These are phyloP conservation scores for Cutaneotrichosporon sp. DNA, from an alignment of 1,284 basidiomycete species.

Conservation along the genomic window DNA sequence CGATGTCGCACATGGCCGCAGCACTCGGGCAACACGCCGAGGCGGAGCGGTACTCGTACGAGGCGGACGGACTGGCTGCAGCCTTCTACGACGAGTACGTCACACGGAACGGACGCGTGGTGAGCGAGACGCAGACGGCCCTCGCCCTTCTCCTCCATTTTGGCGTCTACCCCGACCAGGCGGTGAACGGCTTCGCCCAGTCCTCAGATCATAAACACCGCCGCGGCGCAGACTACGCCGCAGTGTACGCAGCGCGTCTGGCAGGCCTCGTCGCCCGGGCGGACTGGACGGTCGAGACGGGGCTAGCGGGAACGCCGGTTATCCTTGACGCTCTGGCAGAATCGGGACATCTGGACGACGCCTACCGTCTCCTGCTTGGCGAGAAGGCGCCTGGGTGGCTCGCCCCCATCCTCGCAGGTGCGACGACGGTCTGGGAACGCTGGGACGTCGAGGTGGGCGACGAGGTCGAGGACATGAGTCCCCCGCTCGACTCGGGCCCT, in stretches of 20 bases:
- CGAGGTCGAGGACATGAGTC: no score
- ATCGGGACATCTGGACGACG: conserved; percentile 22
- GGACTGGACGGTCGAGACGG: conserved; percentile 33
- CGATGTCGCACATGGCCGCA: conserved; percentile 23
- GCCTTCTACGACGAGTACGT: conserved; percentile 32
- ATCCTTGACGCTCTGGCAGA: conserved; percentile 27
- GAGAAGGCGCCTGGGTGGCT: conserved; percentile 36
- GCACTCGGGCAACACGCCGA: conserved; percentile 22
- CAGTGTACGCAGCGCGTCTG: conserved; percentile 5
- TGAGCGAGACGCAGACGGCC: conserved; percentile 36
- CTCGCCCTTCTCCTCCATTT: conserved; percentile 28
- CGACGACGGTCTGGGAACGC: conserved; percentile 45
- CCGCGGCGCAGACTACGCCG: no score
- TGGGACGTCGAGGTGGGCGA: conserved; percentile 43
- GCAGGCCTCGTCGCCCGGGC: conserved; percentile 7
- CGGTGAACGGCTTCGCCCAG: conserved; percentile 14
- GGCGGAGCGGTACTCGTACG: conserved; percentile 12
- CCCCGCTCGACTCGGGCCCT: no score
- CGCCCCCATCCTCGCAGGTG: conserved; percentile 38
- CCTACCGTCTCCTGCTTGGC: conserved; percentile 45
- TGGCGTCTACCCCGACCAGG: conserved; percentile 19
- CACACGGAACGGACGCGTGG: conserved; percentile 24
- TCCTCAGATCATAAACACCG: no score
- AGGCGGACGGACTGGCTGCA: conserved; percentile 11
- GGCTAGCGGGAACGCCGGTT: conserved; percentile 41